These are phyloP conservation scores for Iberis pinnata DNA, from an alignment of 345 rosid species.

Conservation along the genomic window DNA sequence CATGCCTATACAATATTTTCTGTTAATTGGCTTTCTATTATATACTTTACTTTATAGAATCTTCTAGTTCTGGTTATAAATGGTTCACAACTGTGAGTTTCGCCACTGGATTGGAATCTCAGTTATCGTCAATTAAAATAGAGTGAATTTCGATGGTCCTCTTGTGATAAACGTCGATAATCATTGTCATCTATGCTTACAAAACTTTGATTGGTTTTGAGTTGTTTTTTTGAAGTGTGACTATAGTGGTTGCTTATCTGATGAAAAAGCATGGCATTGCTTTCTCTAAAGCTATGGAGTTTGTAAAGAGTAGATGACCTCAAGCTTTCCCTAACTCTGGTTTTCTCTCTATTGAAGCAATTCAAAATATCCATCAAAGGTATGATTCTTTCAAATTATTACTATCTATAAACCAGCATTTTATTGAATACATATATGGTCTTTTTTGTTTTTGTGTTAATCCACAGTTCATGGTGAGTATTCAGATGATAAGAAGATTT, in stretches of 20 bases:
- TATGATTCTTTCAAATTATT: no score
- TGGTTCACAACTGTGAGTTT: no score
- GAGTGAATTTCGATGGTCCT: no score
- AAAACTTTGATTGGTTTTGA: background rate
- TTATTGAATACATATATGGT: no score
- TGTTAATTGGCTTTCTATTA: no score
- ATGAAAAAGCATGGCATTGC: conserved; percentile 58
- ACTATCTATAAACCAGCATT: no score
- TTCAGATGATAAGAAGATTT: conserved; percentile 19
- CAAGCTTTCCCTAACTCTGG: conserved; percentile 65
- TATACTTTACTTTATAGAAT: no score
- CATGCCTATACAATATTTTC: no score
- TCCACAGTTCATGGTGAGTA: conserved; percentile 19
- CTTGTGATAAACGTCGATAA: background rate
- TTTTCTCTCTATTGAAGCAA: conserved; percentile 47
- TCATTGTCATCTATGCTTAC: background rate
- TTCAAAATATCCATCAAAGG: conserved; percentile 49
- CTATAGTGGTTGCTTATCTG: conserved; percentile 62
- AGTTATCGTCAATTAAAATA: no score
- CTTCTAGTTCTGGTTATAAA: no score
- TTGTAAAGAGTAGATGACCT: conserved; percentile 47
- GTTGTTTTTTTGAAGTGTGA: conserved; percentile 44
- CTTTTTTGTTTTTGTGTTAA: no score
- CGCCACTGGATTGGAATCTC: no score
- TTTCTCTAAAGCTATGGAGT: conserved; percentile 49